Conservation (phyloP, 1,284 basidiomycete species). For the Marasmius sp. region DNA sequence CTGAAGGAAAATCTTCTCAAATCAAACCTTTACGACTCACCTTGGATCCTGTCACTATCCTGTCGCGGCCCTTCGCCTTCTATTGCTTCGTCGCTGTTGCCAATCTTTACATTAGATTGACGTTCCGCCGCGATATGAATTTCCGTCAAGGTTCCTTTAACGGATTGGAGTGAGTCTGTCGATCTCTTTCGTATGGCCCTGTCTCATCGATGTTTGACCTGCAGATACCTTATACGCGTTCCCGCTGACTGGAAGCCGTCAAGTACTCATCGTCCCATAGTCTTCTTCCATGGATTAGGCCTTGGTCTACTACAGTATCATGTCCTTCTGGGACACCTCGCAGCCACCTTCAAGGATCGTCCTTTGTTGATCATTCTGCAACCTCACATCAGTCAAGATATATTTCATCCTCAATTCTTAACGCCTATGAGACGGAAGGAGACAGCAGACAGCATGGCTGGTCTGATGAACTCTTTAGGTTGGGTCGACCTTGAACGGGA, state of each 20-base stretch:
- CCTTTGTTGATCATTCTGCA: constrained; percentile 82
- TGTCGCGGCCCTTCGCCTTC: constrained; percentile 70
- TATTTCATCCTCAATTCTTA: constrained; percentile 76
- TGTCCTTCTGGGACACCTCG: constrained; percentile 47
- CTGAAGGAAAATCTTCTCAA: constrained; percentile 59
- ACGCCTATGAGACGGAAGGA: constrained; percentile 66
- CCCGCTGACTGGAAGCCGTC: constrained; percentile 63
- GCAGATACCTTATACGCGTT: constrained; percentile 73
- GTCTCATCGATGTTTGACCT: neutral
- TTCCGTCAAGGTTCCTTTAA: constrained; percentile 51
- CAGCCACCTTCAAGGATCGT: constrained; percentile 58
- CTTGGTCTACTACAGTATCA: constrained; percentile 75
- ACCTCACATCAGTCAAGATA: constrained; percentile 82
- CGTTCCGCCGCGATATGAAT: constrained; percentile 46
- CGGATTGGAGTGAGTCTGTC: constrained; percentile 59
- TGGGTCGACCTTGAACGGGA: constrained; percentile 48
- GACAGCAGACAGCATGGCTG: constrained; percentile 58
- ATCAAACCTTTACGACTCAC: constrained; percentile 71
- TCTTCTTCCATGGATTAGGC: constrained; percentile 88
- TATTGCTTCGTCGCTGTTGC: constrained; percentile 62
- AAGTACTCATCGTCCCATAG: constrained; percentile 63
- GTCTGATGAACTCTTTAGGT: constrained; percentile 60
- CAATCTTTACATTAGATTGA: constrained; percentile 50
- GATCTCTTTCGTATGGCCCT: neutral
- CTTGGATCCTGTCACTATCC: constrained; percentile 73